phyloP scores from a whole-genome alignment of 768 basidiomycete genomes.

The Tephrocybe sp. region DNA sequence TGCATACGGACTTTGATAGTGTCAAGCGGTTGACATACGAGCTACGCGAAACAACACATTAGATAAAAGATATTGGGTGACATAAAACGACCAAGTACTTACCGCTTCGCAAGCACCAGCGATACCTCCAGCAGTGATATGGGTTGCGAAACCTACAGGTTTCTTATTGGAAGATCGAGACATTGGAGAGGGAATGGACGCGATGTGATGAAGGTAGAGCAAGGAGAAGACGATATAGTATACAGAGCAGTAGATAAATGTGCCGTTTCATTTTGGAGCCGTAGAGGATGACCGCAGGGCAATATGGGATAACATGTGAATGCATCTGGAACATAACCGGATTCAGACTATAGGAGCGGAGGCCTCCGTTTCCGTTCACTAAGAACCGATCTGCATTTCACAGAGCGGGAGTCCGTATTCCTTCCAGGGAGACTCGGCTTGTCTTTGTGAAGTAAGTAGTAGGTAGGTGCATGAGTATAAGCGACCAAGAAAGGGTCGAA shows the following conservation, averaged over 20 bases:
- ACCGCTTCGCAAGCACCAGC: slow-evolving; percentile 95
- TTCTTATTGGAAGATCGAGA: slow-evolving; percentile 62
- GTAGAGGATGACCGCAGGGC: slow-evolving; percentile 5
- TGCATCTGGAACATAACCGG: slow-evolving; percentile 21
- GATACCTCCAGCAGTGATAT: slow-evolving; percentile 91
- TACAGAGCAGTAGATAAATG: slow-evolving; percentile 5
- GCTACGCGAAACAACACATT: slow-evolving; percentile 31
- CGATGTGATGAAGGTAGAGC: slow-evolving; percentile 8
- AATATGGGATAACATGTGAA: slow-evolving; percentile 20
- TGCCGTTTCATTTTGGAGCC: slow-evolving; percentile 1
- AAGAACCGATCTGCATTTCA: slow-evolving; percentile 9
- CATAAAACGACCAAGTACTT: slow-evolving; percentile 22
- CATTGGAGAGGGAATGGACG: slow-evolving; percentile 29
- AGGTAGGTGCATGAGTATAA: no score
- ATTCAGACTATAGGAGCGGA: slow-evolving; percentile 5
- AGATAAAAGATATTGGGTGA: neutral
- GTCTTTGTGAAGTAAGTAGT: neutral
- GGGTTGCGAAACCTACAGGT: slow-evolving; percentile 81
- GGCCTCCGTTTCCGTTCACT: slow-evolving; percentile 11
- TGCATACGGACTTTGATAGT: slow-evolving; percentile 99
- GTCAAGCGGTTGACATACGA: slow-evolving; percentile 90
- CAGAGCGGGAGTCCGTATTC: slow-evolving; percentile 18
- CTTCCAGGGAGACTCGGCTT: slow-evolving; percentile 1
- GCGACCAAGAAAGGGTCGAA: no score
- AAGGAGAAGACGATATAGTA: slow-evolving; percentile 5